A percentile compares a stretch with the other conserved stretches of the same genome.
phyloP scores from a whole-genome alignment of 345 rosid species.

The Salix caprea region DNA sequence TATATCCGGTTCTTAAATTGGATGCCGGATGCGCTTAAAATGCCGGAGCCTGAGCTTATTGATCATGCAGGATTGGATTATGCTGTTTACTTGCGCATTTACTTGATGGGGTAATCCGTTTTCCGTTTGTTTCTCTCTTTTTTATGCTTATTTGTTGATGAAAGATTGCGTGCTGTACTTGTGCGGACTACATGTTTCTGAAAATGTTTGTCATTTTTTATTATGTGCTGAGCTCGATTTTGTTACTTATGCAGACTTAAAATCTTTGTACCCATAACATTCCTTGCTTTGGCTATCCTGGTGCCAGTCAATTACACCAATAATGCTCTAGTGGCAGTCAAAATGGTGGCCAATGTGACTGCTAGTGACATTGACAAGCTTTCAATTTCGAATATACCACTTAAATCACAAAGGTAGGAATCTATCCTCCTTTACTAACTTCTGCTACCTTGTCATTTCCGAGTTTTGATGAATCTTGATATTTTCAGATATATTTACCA shows the following conservation, averaged over 20 bases:
- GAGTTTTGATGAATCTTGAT: not conserved
- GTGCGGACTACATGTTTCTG: not conserved
- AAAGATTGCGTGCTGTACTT: not conserved
- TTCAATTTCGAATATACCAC: constrained; percentile 75
- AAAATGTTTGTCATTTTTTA: not conserved
- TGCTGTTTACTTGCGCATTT: constrained; percentile 84
- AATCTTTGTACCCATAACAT: constrained; percentile 74
- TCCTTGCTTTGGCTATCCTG: constrained; percentile 69
- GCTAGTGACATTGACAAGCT: constrained; percentile 85
- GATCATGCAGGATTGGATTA: constrained; percentile 98
- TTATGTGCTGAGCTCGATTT: constrained; percentile 5
- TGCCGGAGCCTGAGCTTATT: constrained; percentile 94
- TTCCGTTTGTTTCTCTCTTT: not conserved
- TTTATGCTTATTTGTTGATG: not conserved
- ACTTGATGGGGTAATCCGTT: constrained; percentile 70
- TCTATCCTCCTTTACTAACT: not conserved
- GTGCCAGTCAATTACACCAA: constrained; percentile 82
- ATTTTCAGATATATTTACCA: not conserved
- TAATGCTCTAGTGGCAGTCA: constrained; percentile 33
- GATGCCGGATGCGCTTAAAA: constrained; percentile 89
- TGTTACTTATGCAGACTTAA: constrained; percentile 51
- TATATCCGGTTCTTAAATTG: constrained; percentile 76
- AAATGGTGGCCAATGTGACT: constrained; percentile 47
- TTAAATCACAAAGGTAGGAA: constrained; percentile 54
- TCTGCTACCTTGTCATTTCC: not conserved